Evolutionary conservation across 768 basidiomycete genomes (phyloP).

Genomic region (Tulasnella sp.): DNA sequence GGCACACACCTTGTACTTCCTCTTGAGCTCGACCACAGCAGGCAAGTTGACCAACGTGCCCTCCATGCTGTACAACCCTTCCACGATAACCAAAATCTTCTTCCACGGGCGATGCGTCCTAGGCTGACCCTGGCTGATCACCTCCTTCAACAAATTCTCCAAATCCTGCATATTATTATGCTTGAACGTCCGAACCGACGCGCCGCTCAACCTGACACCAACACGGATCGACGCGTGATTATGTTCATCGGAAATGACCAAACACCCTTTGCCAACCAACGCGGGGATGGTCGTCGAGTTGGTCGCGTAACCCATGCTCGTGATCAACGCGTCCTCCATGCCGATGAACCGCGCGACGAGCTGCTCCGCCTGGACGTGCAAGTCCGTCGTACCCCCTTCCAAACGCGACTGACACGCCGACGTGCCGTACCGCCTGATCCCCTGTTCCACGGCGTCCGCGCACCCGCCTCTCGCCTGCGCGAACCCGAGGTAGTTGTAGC

Average conservation of each 20-base stretch:
- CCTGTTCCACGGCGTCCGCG: slow-evolving; percentile 85
- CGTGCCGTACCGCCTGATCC: slow-evolving; percentile 70
- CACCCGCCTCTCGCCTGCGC: slow-evolving; percentile 88
- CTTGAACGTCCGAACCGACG: slow-evolving; percentile 86
- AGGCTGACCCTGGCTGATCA: slow-evolving; percentile 94
- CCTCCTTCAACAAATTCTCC: slow-evolving; percentile 72
- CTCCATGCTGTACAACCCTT: slow-evolving; percentile 97
- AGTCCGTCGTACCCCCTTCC: slow-evolving; percentile 75
- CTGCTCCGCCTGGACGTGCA: slow-evolving; percentile 70
- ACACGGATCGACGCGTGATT: slow-evolving; percentile 95
- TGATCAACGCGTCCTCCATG: slow-evolving; percentile 54
- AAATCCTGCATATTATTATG: slow-evolving; percentile 87
- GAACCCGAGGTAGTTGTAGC: slow-evolving; percentile 99
- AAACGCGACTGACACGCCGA: slow-evolving; percentile 65
- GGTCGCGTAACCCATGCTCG: slow-evolving; percentile 63
- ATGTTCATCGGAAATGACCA: slow-evolving; percentile 93
- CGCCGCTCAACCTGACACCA: slow-evolving; percentile 80
- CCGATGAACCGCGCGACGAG: slow-evolving; percentile 87
- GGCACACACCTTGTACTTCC: slow-evolving; percentile 76
- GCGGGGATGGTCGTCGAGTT: slow-evolving; percentile 92
- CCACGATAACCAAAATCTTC: slow-evolving; percentile 89
- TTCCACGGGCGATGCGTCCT: slow-evolving; percentile 99
- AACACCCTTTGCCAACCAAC: slow-evolving; percentile 76
- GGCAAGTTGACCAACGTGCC: slow-evolving; percentile 88
- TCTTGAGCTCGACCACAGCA: slow-evolving; percentile 70